Evolutionary conservation across 495 filamentous ascomycete species (phyloP).

Genomic region (Penicillium samsonianum): DNA sequence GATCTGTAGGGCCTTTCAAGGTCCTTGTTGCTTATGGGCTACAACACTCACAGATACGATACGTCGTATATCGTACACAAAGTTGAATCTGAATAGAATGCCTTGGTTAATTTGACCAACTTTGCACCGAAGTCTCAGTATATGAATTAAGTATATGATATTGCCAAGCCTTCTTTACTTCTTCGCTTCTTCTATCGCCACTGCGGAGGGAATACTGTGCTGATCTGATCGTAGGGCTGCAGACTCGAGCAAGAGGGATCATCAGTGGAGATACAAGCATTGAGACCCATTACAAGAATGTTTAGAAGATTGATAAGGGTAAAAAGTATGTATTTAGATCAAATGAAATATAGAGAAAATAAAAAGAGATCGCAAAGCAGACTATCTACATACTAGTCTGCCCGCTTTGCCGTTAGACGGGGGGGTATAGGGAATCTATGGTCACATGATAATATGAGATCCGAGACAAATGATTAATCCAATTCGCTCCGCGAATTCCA

Average conservation of each 20-base stretch:
- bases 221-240: background rate
- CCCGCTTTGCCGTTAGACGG: background rate
- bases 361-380: background rate
- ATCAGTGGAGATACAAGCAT: background rate
- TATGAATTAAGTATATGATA: background rate
- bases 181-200: background rate
- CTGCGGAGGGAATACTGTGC: background rate
- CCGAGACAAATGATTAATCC: conserved; percentile 6
- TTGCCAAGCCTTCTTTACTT: background rate
- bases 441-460: conserved; percentile 11
- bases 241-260: background rate
- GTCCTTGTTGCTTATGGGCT: background rate
- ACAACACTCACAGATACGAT: background rate
- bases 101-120: background rate
- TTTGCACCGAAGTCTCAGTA: background rate
- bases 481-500: background rate
- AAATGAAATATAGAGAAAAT: background rate
- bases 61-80: too few relatives aligned
- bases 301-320: background rate
- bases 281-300: background rate
- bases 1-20: background rate
- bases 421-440: conserved; percentile 10
- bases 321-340: conserved; percentile 3
- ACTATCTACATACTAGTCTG: conserved; percentile 7
- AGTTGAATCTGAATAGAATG: background rate